Evolutionary conservation across 306 rosid genomes (phyloP).

Genomic region (Vigna trinervia): DNA sequence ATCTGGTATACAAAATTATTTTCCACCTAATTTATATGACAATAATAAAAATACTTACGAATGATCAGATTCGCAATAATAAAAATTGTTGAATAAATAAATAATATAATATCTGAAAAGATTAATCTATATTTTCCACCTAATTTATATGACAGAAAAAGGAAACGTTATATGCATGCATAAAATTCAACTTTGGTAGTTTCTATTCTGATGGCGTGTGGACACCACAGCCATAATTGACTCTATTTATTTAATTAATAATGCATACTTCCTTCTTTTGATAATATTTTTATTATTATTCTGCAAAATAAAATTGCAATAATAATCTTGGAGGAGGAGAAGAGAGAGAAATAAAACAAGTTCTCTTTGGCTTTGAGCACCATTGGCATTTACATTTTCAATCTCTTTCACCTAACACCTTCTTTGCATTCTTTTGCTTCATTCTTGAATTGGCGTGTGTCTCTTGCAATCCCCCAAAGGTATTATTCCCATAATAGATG

Average conservation of each 20-base stretch:
- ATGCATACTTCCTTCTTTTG: neutral
- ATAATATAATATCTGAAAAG: too few species aligned
- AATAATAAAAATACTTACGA: too few species aligned
- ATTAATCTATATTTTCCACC: too few species aligned
- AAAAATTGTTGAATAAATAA: too few species aligned
- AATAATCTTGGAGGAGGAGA: neutral
- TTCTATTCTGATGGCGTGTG: slow-evolving; percentile 55
- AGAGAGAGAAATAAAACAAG: neutral
- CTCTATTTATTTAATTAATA: neutral
- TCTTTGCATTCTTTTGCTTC: slow-evolving; percentile 46
- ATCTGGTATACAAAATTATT: too few species aligned
- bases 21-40: too few species aligned
- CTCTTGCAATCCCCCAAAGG: slow-evolving; percentile 48
- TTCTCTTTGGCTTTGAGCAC: neutral
- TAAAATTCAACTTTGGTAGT: slow-evolving; percentile 34
- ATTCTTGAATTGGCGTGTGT: slow-evolving; percentile 40
- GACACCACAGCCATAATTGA: slow-evolving; percentile 57
- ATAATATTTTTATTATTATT: neutral
- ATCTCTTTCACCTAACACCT: slow-evolving; percentile 44
- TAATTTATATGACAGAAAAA: neutral
- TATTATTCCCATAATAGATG: slow-evolving; percentile 21
- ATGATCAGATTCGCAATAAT: too few species aligned
- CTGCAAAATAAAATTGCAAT: neutral
- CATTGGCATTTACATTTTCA: slow-evolving; percentile 16
- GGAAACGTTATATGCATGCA: neutral